Percentiles rank a stretch among this genome's conserved stretches.
phyloP scores from a whole-genome alignment of 768 basidiomycete species.

The Podaxis sp. region DNA sequence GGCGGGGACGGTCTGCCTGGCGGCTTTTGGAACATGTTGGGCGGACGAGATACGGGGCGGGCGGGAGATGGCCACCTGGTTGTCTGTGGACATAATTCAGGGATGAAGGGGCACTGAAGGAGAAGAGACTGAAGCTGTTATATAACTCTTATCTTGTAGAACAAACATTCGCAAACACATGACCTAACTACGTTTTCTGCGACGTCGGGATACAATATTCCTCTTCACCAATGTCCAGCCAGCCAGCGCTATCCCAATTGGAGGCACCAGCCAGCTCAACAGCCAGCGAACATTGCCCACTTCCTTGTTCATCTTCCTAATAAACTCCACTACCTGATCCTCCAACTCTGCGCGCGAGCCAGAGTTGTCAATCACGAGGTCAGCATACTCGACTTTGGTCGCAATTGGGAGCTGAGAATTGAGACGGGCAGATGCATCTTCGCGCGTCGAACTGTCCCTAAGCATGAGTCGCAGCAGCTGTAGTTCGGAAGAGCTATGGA shows the following conservation, averaged over 20 bases:
- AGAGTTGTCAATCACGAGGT: slow-evolving; percentile 87
- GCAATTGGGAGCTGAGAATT: slow-evolving; percentile 78
- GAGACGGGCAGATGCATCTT: slow-evolving; percentile 74
- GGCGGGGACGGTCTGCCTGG: neutral
- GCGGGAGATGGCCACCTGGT: neutral
- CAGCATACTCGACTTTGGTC: slow-evolving; percentile 82
- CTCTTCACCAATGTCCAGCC: slow-evolving; percentile 1
- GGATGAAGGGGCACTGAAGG: neutral
- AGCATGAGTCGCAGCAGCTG: slow-evolving; percentile 83
- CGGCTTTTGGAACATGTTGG: neutral
- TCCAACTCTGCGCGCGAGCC: slow-evolving; percentile 71
- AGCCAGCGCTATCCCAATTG: slow-evolving; percentile 38
- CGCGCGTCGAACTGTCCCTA: slow-evolving; percentile 64
- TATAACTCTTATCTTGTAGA: neutral
- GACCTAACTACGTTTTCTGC: neutral
- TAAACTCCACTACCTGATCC: slow-evolving; percentile 46
- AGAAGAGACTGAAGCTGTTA: neutral
- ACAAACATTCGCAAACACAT: slow-evolving; percentile 7
- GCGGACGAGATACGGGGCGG: neutral
- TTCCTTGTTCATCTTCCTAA: slow-evolving; percentile 41
- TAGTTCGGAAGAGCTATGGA: slow-evolving; percentile 68
- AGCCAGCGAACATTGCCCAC: slow-evolving; percentile 56
- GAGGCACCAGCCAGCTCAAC: slow-evolving; percentile 61
- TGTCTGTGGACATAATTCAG: neutral
- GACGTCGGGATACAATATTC: neutral